Percentiles rank a stretch among this genome's conserved stretches.
Evolutionary conservation across 345 rosid genomes (phyloP).

Genomic region (Barbarea vulgaris): DNA sequence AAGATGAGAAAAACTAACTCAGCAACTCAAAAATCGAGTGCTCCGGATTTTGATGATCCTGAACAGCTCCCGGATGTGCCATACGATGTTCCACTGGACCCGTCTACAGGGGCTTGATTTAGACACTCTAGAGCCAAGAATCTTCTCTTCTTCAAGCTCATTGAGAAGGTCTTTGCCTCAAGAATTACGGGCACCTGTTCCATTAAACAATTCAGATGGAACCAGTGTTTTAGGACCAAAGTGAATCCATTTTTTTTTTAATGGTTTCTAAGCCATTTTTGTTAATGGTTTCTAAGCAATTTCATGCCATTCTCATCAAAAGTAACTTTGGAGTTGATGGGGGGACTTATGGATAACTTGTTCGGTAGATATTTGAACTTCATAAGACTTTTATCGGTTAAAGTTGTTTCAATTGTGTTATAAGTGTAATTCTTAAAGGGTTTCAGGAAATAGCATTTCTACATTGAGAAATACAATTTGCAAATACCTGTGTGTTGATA

Average conservation of each 20-base stretch:
- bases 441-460: neutral
- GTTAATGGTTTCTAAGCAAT: neutral
- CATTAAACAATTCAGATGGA: constrained; percentile 20
- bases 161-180: constrained; percentile 83
- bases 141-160: constrained; percentile 81
- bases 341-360: neutral
- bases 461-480: neutral
- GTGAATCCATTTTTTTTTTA: neutral
- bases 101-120: constrained; percentile 95
- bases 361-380: constrained; percentile 7
- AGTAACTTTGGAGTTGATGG: neutral
- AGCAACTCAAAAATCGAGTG: constrained; percentile 64
- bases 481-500: constrained; percentile 78
- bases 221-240: neutral
- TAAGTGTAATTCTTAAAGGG: neutral
- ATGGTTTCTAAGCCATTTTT: neutral
- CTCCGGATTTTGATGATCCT: constrained; percentile 60
- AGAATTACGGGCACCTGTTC: constrained; percentile 77
- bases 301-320: constrained; percentile 17
- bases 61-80: constrained; percentile 70
- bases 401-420: neutral
- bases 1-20: constrained; percentile 25
- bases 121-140: constrained; percentile 77
- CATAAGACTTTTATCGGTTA: neutral
- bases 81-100: constrained; percentile 84